Conservation (phyloP, 1,139 yeast genomes). For the Citeromyces hawaiiensis region DNA sequence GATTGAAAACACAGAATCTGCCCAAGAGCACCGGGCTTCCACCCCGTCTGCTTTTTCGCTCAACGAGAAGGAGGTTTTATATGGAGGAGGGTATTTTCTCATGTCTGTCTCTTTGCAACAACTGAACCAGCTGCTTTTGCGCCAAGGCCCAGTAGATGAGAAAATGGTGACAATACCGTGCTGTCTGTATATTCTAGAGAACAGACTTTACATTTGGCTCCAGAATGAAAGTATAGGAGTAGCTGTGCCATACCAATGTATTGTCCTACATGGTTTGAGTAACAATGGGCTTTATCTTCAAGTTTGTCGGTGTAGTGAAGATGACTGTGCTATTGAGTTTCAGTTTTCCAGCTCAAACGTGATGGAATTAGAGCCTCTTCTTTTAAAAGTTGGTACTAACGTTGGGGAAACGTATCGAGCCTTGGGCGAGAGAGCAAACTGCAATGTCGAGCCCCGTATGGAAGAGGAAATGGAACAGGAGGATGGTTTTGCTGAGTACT, state of each 20-base stretch:
- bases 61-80: slow-evolving; percentile 27
- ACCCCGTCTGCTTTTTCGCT: slow-evolving; percentile 27
- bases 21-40: slow-evolving; percentile 21
- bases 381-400: no score
- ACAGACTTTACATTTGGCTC: slow-evolving; percentile 25
- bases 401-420: no score
- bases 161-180: neutral
- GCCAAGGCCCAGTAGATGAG: neutral
- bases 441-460: no score
- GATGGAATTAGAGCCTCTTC: no score
- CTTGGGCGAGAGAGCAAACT: no score
- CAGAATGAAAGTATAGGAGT: slow-evolving; percentile 18
- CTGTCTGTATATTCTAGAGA: slow-evolving; percentile 22
- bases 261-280: slow-evolving; percentile 26
- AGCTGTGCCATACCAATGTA: slow-evolving; percentile 25
- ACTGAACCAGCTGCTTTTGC: neutral
- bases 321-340: no score
- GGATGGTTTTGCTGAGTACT: slow-evolving; percentile 3
- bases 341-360: no score
- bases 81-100: slow-evolving; percentile 23
- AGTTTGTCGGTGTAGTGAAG: no score
- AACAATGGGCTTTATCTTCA: slow-evolving; percentile 14
- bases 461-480: slow-evolving; percentile 11
- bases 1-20: slow-evolving; percentile 27
- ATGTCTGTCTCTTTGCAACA: neutral